A percentile compares a stretch with the other conserved stretches of the same genome.
phyloP scores from a whole-genome alignment of 306 rosid genomes.

The Cicer judaicum region DNA sequence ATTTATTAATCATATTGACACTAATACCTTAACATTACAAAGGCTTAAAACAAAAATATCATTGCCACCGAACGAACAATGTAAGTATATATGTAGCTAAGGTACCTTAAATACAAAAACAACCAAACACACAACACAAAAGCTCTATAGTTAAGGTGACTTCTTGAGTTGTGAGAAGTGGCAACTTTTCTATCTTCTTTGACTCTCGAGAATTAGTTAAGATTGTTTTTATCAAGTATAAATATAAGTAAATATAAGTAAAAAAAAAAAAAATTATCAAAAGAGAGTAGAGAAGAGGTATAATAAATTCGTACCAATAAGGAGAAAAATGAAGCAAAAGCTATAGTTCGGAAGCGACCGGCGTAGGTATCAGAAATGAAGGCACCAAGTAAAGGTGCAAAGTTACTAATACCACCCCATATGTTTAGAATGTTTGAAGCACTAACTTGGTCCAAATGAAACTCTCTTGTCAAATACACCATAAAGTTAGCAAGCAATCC shows the following conservation, averaged over 20 bases:
- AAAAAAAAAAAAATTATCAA: neutral
- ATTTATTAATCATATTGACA: no score
- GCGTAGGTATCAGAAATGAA: slow-evolving; percentile 77
- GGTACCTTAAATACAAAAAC: no score
- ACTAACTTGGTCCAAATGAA: slow-evolving; percentile 71
- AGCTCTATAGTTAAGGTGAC: neutral
- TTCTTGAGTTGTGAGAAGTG: neutral
- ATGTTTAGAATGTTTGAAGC: slow-evolving; percentile 69
- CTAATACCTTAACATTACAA: no score
- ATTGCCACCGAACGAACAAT: no score
- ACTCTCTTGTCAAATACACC: slow-evolving; percentile 70
- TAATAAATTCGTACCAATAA: slow-evolving; percentile 51
- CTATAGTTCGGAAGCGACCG: slow-evolving; percentile 83
- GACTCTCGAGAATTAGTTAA: neutral
- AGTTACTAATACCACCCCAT: slow-evolving; percentile 69
- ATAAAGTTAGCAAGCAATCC: slow-evolving; percentile 80
- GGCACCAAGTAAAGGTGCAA: slow-evolving; percentile 79
- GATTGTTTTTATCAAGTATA: neutral
- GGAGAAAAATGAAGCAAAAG: slow-evolving; percentile 62
- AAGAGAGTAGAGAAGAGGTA: neutral
- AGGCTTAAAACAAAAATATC: no score
- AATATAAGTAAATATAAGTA: neutral
- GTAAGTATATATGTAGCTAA: no score
- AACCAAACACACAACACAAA: no score
- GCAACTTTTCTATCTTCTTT: neutral